phyloP scores from a whole-genome alignment of 139 green algal species.

The Raphidocelis subcapitata region DNA sequence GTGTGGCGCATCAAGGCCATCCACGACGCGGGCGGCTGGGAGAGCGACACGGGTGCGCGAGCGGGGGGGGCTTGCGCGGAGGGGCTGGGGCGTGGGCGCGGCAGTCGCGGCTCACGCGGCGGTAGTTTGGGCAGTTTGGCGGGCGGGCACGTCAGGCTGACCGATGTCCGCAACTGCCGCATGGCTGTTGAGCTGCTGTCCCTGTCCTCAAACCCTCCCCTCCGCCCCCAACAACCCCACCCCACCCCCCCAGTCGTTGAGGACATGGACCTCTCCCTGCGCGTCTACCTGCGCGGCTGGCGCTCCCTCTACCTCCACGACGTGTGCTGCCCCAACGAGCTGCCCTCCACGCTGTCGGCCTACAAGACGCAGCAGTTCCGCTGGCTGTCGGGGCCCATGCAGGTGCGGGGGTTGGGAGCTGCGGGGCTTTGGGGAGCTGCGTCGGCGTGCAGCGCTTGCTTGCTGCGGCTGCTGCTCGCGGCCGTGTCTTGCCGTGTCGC shows the following conservation, averaged over 20 bases:
- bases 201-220: too few relatives aligned
- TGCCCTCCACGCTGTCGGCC: conserved; percentile 88
- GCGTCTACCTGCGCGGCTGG: conserved; percentile 49
- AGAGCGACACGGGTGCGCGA: conserved; percentile 85
- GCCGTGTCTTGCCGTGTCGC: not conserved
- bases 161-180: conserved; percentile 4
- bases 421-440: not conserved
- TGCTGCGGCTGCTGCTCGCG: too few relatives aligned
- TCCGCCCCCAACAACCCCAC: not conserved
- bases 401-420: not conserved
- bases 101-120: not conserved
- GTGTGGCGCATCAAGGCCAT: conserved; percentile 64
- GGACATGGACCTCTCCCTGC: conserved; percentile 59
- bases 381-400: conserved; percentile 44
- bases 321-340: conserved; percentile 67
- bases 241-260: conserved; percentile 20
- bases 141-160: not conserved
- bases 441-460: too few relatives aligned
- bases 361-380: conserved; percentile 99
- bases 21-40: conserved; percentile 88
- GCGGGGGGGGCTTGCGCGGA: not conserved
- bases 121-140: not conserved
- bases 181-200: too few relatives aligned
- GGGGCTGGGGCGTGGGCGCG: not conserved
- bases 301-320: conserved; percentile 52